phyloP scores from a whole-genome alignment of 106 monocot genomes.

The Iris macrosiphon region DNA sequence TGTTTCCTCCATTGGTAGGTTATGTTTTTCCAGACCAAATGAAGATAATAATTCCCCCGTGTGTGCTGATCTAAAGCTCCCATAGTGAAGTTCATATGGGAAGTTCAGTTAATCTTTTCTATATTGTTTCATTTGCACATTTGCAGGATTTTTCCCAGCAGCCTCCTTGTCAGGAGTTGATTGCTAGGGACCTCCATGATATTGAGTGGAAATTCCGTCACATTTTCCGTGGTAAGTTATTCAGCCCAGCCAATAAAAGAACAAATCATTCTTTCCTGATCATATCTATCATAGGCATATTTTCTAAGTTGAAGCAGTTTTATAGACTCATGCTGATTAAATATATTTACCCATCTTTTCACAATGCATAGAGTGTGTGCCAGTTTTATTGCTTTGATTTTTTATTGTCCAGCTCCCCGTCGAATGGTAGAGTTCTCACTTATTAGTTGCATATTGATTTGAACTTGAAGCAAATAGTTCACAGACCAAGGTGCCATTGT shows the following conservation, averaged over 20 bases:
- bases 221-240: slow-evolving; percentile 67
- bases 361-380: too few species aligned
- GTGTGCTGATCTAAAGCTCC: too few species aligned
- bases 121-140: background rate
- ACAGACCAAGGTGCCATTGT: too few species aligned
- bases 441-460: too few species aligned
- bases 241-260: background rate
- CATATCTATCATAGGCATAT: slow-evolving; percentile 24
- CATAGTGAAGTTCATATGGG: too few species aligned
- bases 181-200: slow-evolving; percentile 81
- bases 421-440: too few species aligned
- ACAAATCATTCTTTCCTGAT: slow-evolving; percentile 16
- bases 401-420: too few species aligned
- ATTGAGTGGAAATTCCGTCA: slow-evolving; percentile 90
- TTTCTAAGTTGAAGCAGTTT: too few species aligned
- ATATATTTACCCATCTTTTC: too few species aligned
- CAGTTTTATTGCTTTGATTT: too few species aligned
- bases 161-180: slow-evolving; percentile 78
- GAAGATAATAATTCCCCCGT: background rate
- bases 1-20: slow-evolving; percentile 51
- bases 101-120: background rate
- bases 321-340: too few species aligned
- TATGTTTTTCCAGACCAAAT: background rate
- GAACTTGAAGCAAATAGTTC: too few species aligned
- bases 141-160: slow-evolving; percentile 69